Evolutionary conservation across 352 stramenopile genomes (phyloP).

Genomic region (Pythium rhizo-oryzae): DNA sequence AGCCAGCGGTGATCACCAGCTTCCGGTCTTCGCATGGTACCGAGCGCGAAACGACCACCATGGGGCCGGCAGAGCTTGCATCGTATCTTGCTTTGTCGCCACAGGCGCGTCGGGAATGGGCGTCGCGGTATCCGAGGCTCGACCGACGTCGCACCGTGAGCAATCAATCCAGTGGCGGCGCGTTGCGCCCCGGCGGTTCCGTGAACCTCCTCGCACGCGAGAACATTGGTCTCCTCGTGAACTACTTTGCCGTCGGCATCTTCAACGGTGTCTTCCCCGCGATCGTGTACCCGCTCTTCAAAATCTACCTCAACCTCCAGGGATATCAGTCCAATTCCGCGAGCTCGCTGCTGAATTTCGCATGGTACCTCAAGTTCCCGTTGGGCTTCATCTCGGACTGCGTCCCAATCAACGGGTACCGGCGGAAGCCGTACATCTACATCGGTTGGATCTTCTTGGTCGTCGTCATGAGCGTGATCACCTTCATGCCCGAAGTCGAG

Average conservation of each 20-base stretch:
- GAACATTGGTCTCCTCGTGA: constrained; percentile 54
- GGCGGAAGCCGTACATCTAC: constrained; percentile 73
- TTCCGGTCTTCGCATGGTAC: constrained; percentile 15
- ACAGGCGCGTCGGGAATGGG: not conserved
- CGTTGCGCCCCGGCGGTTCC: constrained; percentile 27
- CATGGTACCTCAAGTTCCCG: constrained; percentile 70
- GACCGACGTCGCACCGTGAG: constrained; percentile 6
- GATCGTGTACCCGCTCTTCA: constrained; percentile 77
- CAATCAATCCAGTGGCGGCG: constrained; percentile 12
- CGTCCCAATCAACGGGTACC: constrained; percentile 53
- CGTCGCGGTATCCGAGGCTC: constrained; percentile 2
- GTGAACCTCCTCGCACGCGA: constrained; percentile 33
- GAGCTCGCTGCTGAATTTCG: constrained; percentile 62
- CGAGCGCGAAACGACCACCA: constrained; percentile 8
- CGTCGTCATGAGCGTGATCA: constrained; percentile 42
- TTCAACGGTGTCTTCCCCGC: constrained; percentile 70
- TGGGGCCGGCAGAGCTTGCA: constrained; percentile 19
- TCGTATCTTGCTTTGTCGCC: constrained; percentile 19
- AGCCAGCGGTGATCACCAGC: constrained; percentile 12
- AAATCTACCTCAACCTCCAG: constrained; percentile 65
- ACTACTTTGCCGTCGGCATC: constrained; percentile 71
- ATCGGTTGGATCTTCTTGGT: constrained; percentile 54
- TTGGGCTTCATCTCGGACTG: constrained; percentile 69
- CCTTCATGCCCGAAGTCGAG: constrained; percentile 31
- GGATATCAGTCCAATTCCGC: constrained; percentile 65